phyloP scores from a whole-genome alignment of 495 filamentous ascomycete species.

The Penicillium silybi region DNA sequence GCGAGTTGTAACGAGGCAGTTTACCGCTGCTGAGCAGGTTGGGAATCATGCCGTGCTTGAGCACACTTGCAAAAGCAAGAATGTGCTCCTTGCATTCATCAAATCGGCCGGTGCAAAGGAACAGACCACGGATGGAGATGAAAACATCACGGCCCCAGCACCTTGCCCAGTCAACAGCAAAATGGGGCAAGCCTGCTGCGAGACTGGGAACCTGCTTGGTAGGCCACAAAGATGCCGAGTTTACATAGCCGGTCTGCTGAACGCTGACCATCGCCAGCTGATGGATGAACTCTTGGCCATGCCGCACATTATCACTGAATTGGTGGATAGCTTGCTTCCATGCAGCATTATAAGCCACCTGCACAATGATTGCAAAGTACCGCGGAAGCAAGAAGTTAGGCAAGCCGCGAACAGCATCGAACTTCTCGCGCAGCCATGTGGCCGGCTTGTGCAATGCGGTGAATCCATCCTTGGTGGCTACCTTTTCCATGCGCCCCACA shows the following conservation, averaged over 20 bases:
- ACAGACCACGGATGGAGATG: constrained; percentile 88
- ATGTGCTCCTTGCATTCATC: constrained; percentile 91
- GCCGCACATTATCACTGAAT: constrained; percentile 69
- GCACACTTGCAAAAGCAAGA: constrained; percentile 87
- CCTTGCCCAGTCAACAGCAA: constrained; percentile 87
- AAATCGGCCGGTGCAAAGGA: constrained; percentile 82
- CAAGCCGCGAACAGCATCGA: constrained; percentile 74
- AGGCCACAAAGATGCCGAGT: constrained; percentile 86
- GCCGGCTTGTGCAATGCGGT: constrained; percentile 58
- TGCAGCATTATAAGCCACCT: constrained; percentile 80
- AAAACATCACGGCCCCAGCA: constrained; percentile 98
- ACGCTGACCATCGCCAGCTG: constrained; percentile 83
- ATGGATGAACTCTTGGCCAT: constrained; percentile 81
- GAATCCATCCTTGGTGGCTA: constrained; percentile 57
- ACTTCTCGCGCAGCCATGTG: constrained; percentile 76
- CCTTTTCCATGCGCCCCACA: constrained; percentile 68
- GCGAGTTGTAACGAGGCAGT: constrained; percentile 90
- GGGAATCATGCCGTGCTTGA: constrained; percentile 99
- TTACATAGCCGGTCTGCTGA: constrained; percentile 83
- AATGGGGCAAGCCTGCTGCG: constrained; percentile 93
- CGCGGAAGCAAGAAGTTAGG: constrained; percentile 88
- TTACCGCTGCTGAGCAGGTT: constrained; percentile 86
- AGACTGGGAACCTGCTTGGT: constrained; percentile 77
- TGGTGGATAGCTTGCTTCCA: constrained; percentile 73
- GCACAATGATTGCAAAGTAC: constrained; percentile 86